Evolutionary conservation across 495 filamentous ascomycete species (phyloP).

Genomic region (Aspergillus coremiiformis): DNA sequence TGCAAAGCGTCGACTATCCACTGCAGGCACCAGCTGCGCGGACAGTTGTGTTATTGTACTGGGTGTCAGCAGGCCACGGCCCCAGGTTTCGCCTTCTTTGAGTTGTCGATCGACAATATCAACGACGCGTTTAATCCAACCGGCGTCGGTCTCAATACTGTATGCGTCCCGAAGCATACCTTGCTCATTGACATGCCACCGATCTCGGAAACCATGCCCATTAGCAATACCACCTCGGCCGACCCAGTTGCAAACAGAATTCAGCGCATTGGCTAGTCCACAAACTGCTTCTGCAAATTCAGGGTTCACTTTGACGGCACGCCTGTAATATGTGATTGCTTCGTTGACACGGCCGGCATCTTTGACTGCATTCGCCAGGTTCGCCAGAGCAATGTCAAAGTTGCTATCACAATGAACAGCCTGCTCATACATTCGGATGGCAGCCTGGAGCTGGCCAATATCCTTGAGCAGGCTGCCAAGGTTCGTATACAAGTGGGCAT

Average conservation of each 20-base stretch:
- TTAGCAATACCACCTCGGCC: slow-evolving; percentile 80
- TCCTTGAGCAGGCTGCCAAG: slow-evolving; percentile 93
- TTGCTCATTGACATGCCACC: slow-evolving; percentile 88
- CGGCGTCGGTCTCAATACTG: slow-evolving; percentile 51
- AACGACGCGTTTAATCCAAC: slow-evolving; percentile 94
- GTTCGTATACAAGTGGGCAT: slow-evolving; percentile 98
- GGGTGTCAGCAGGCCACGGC: slow-evolving; percentile 61
- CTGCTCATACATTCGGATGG: slow-evolving; percentile 96
- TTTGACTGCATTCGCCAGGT: slow-evolving; percentile 96
- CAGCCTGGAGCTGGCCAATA: slow-evolving; percentile 83
- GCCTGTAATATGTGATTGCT: slow-evolving; percentile 84
- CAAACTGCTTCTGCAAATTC: slow-evolving; percentile 97
- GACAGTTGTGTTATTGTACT: slow-evolving; percentile 44
- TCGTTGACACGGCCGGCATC: slow-evolving; percentile 90
- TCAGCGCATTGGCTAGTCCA: slow-evolving; percentile 89
- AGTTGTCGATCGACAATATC: slow-evolving; percentile 90
- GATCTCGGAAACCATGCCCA: slow-evolving; percentile 65
- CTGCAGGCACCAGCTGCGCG: slow-evolving; percentile 35
- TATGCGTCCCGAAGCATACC: slow-evolving; percentile 76
- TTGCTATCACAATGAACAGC: slow-evolving; percentile 84
- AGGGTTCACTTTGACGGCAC: slow-evolving; percentile 83
- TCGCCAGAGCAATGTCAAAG: slow-evolving; percentile 96
- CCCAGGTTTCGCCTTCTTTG: slow-evolving; percentile 81
- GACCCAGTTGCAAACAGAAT: slow-evolving; percentile 93
- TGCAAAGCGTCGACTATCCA: slow-evolving; percentile 24